Conservation (phyloP, 2,329 filamentous ascomycete species). For the Verticillium longisporum region DNA sequence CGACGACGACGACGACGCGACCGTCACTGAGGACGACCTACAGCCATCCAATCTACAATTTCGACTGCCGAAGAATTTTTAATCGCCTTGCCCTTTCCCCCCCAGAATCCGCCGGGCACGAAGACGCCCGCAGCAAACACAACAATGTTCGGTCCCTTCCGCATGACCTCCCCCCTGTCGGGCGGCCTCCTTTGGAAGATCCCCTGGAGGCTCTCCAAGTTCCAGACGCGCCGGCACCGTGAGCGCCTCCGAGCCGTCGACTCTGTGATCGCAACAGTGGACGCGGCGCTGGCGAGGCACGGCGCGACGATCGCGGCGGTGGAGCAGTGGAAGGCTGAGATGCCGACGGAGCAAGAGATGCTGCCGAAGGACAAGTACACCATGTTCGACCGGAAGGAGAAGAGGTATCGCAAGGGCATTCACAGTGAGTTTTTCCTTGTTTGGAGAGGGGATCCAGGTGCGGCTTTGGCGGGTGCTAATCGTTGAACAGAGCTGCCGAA, state of each 20-base stretch:
- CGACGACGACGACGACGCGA: background rate
- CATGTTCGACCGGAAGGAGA: slow-evolving; percentile 93
- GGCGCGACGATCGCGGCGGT: slow-evolving; percentile 69
- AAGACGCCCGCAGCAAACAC: background rate
- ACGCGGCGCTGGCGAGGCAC: slow-evolving; percentile 69
- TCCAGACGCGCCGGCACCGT: slow-evolving; percentile 84
- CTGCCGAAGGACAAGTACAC: slow-evolving; percentile 95
- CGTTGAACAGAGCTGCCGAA: slow-evolving; percentile 62
- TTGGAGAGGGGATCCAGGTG: background rate
- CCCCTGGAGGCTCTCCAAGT: slow-evolving; percentile 88
- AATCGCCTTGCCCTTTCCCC: background rate
- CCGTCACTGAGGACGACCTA: background rate
- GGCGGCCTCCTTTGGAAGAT: slow-evolving; percentile 93
- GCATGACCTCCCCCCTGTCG: slow-evolving; percentile 67
- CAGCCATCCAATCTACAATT: background rate
- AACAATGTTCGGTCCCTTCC: slow-evolving; percentile 77
- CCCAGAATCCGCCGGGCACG: background rate
- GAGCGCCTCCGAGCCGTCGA: slow-evolving; percentile 80
- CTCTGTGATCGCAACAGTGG: slow-evolving; percentile 77
- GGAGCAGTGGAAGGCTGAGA: slow-evolving; percentile 88
- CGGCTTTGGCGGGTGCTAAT: too few species aligned
- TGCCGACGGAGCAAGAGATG: slow-evolving; percentile 96
- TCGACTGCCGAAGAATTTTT: too few species aligned
- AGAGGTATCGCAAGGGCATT: slow-evolving; percentile 92
- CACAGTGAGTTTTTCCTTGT: slow-evolving; percentile 67